phyloP scores from a whole-genome alignment of 352 stramenopile species.

The Elongisporangium senticosum region DNA sequence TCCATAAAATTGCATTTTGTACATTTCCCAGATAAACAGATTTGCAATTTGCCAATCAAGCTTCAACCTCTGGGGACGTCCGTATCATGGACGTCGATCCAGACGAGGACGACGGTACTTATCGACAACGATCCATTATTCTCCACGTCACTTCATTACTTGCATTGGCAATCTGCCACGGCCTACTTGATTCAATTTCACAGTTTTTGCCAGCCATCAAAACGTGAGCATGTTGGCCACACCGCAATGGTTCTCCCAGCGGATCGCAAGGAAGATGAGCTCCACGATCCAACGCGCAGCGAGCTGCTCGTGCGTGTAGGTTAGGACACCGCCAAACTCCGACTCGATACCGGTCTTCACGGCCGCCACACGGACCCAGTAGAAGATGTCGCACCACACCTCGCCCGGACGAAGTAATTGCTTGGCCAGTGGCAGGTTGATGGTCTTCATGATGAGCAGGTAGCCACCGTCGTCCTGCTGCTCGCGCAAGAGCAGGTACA shows the following conservation, averaged over 20 bases:
- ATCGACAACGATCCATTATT: no score
- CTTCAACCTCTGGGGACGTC: no score
- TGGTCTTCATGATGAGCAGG: conserved; percentile 24
- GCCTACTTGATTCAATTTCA: not conserved
- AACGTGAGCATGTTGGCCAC: not conserved
- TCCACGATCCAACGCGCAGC: conserved; percentile 14
- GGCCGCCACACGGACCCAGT: conserved; percentile 23
- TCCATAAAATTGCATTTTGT: not conserved
- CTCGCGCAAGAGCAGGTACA: conserved; percentile 22
- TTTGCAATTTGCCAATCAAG: no score
- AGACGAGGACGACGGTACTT: no score
- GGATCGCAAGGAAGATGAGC: conserved; percentile 25
- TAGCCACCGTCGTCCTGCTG: conserved; percentile 5
- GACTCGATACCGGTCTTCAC: not conserved
- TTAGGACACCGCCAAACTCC: conserved; percentile 19
- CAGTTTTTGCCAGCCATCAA: not conserved
- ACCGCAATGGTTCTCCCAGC: conserved; percentile 15
- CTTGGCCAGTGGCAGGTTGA: conserved; percentile 17
- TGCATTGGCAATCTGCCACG: not conserved
- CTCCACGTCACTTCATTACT: not conserved
- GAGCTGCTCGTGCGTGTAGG: conserved; percentile 15
- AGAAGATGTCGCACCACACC: conserved; percentile 32
- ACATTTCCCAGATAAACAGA: no score
- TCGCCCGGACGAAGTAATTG: conserved; percentile 11
- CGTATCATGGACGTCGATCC: no score